Conservation (phyloP, 2,329 filamentous ascomycete genomes). For the Trichoderma sp. region DNA sequence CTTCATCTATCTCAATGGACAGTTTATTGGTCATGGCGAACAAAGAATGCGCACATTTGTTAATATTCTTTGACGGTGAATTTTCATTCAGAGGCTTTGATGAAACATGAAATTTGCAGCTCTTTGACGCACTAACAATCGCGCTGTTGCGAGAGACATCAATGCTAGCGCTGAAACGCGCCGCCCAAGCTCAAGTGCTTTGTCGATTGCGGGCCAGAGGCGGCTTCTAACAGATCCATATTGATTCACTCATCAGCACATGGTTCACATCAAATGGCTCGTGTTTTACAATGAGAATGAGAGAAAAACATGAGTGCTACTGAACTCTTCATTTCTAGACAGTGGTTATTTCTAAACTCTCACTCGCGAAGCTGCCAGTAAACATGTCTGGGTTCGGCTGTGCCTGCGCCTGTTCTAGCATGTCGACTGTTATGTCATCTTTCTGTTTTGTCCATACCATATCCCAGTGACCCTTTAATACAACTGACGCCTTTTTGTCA, state of each 20-base stretch:
- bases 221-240: background rate
- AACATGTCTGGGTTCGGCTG: slow-evolving; percentile 26
- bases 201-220: background rate
- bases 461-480: slow-evolving; percentile 42
- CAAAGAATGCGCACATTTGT: background rate
- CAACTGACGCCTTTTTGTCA: slow-evolving; percentile 34
- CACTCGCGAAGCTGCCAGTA: slow-evolving; percentile 28
- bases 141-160: background rate
- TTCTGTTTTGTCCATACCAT: slow-evolving; percentile 34
- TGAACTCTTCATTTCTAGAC: background rate
- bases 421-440: slow-evolving; percentile 26
- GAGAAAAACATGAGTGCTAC: background rate
- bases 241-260: background rate
- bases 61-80: background rate
- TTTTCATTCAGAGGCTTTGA: background rate
- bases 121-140: background rate
- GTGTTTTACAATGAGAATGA: background rate
- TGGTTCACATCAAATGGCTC: background rate
- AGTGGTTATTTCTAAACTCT: slow-evolving; percentile 6
- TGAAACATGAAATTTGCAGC: background rate
- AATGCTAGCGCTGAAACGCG: background rate
- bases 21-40: background rate
- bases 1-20: background rate
- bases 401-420: slow-evolving; percentile 26
- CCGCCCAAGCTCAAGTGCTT: background rate